Conservation (phyloP, 2,329 filamentous ascomycete species). For the Arthrinium puccinioides region DNA sequence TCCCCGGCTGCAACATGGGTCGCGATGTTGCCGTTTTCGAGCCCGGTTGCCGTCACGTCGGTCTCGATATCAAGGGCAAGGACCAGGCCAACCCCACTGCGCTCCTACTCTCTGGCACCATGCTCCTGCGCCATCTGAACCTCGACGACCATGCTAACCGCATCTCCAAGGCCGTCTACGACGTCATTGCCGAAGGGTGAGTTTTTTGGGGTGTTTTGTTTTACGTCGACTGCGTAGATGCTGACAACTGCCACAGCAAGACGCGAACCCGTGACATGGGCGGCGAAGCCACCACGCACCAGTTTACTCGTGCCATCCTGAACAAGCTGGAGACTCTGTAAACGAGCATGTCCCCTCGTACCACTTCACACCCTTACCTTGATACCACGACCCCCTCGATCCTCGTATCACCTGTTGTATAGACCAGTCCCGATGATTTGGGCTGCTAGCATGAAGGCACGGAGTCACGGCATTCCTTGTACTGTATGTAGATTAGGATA, state of each 20-base stretch:
- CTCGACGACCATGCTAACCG: constrained; percentile 98
- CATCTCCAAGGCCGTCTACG: constrained; percentile 79
- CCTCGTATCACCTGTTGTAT: constrained; percentile 14
- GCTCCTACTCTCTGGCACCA: constrained; percentile 87
- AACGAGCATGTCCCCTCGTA: constrained; percentile 16
- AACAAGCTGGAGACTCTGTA: constrained; percentile 85
- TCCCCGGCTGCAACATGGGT: constrained; percentile 99
- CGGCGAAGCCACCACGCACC: constrained; percentile 78
- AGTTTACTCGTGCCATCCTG: constrained; percentile 92
- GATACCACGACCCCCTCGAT: constrained; percentile 14
- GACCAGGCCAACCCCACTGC: constrained; percentile 98
- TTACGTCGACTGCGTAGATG: constrained; percentile 8
- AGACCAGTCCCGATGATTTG: constrained; percentile 15
- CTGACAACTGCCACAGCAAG: constrained; percentile 54
- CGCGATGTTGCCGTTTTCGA: constrained; percentile 97
- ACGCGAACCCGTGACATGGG: constrained; percentile 94
- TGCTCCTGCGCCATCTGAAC: constrained; percentile 95
- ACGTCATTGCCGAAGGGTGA: constrained; percentile 82
- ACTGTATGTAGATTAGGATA: constrained; percentile 24
- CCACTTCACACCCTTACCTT: constrained; percentile 10
- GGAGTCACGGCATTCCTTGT: constrained; percentile 23
- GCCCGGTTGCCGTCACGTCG: constrained; percentile 97
- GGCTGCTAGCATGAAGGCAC: constrained; percentile 20
- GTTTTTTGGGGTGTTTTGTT: constrained; percentile 27
- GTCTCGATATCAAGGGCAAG: constrained; percentile 99